Evolutionary conservation across 768 basidiomycete species (phyloP), one percentile per base, ranked within the genome.

Genomic region (Glaciozyma martinii): DNA sequence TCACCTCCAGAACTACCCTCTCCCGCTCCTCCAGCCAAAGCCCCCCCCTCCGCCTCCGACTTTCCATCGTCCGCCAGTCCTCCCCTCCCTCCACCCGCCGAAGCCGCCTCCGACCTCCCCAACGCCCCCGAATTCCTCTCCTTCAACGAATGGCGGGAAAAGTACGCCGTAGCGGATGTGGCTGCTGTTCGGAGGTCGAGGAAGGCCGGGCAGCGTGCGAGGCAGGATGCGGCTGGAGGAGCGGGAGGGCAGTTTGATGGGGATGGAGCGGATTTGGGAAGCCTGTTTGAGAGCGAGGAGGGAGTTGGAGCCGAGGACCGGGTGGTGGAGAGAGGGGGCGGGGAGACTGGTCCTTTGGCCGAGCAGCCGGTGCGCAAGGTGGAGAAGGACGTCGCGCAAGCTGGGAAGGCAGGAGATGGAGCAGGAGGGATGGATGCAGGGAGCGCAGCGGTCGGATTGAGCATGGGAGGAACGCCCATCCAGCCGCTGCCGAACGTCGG

Each of bases 61-160:
- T 46, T 47, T 53, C 27, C 47, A 47, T 27, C 32, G 37, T 33
- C 27, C 50, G 40, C 43, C 19, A 57, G 12, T 40, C 12, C 57
- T 54, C 21, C 57, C 56, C 44, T 57, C 55, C 46, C 46, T 23
- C 46, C 46, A 8, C 4, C 49, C n/a, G n/a, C n/a, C 49, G 12
- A 29, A 50, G 10, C 50, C 46, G 46, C 42, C 33, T 50, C 60
- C 16, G 49, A 62, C 16, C 21, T 65, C 12, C 59, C 68, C 7
- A 53, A 44, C 54, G 12, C 62, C 64, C 63, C 66, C 25, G 71
- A 68, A 8, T 77, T 90, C 27, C 81, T 89, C 27, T 87, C 88
- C 0, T 92, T 92, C 72, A 87, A 90, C 72, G 89, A 90, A 70
- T 92, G 89, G 89, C 89, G 89, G 73, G 83, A 83, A 40, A 87